A percentile compares a stretch with the other conserved stretches of the same genome.
Evolutionary conservation across 208 protist genomes (phyloP).

Genomic region (Strigomonas culicis): DNA sequence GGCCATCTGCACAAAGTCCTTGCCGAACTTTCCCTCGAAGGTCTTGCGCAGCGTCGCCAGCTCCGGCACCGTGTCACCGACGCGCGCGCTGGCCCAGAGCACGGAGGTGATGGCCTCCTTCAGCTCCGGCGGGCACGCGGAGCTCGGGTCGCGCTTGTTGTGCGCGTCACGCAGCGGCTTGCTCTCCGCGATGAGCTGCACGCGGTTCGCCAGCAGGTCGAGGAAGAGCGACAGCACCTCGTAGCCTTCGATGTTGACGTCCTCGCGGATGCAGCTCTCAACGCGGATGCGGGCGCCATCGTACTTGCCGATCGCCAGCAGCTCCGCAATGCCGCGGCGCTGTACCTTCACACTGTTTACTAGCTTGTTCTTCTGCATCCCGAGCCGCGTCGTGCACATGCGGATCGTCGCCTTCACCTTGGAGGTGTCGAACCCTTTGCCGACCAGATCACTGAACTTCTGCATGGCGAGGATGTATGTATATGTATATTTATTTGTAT

Average conservation of each 20-base stretch:
- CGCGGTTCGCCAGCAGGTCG: constrained; percentile 74
- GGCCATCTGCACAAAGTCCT: constrained; percentile 78
- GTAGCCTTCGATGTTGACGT: constrained; percentile 83
- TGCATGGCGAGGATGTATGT: constrained; percentile 8
- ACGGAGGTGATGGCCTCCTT: constrained; percentile 89
- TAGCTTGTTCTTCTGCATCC: constrained; percentile 89
- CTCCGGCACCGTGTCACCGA: constrained; percentile 73
- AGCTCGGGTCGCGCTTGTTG: constrained; percentile 41
- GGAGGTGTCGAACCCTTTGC: constrained; percentile 47
- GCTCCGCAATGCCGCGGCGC: constrained; percentile 72
- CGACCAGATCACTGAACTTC: constrained; percentile 25
- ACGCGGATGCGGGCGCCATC: constrained; percentile 88
- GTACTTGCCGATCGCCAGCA: constrained; percentile 87
- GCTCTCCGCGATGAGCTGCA: constrained; percentile 77
- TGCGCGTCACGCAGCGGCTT: constrained; percentile 37
- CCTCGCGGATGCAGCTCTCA: constrained; percentile 84
- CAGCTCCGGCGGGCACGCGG: constrained; percentile 77
- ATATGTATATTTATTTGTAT: not conserved
- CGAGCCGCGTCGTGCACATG: constrained; percentile 82
- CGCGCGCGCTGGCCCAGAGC: constrained; percentile 71
- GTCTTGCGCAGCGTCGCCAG: constrained; percentile 60
- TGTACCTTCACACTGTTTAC: constrained; percentile 87
- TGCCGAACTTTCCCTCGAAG: constrained; percentile 85
- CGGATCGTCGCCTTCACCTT: constrained; percentile 77
- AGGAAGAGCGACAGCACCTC: constrained; percentile 86